A percentile compares a stretch with the other conserved stretches of the same genome.
These are phyloP conservation scores for Triticum urartu DNA, from an alignment of 176 grass and related monocot species.

Conservation along the genomic window DNA sequence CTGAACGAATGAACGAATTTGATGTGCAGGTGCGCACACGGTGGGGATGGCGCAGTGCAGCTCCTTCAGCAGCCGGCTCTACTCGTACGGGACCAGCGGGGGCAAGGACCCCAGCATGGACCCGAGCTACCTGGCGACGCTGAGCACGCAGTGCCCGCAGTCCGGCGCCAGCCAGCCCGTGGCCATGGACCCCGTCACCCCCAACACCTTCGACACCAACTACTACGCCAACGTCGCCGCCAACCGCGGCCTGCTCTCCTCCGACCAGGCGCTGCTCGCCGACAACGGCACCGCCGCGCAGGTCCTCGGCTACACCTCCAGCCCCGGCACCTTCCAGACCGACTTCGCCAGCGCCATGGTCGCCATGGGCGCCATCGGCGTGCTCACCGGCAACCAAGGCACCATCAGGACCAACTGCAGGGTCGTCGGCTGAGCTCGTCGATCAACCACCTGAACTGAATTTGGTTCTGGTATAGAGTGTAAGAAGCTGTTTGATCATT, in stretches of 20 bases:
- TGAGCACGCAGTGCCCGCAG: constrained; percentile 62
- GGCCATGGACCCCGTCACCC: constrained; percentile 66
- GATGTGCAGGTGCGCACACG: constrained; percentile 64
- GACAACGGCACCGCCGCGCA: constrained; percentile 45
- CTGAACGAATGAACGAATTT: too few species aligned
- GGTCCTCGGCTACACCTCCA: constrained; percentile 52
- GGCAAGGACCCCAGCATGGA: constrained; percentile 69
- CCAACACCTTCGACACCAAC: constrained; percentile 66
- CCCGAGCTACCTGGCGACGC: constrained; percentile 42
- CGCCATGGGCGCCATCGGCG: constrained; percentile 70
- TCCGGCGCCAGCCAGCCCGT: constrained; percentile 4
- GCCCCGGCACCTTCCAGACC: constrained; percentile 40
- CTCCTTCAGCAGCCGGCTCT: constrained; percentile 69
- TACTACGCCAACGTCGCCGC: constrained; percentile 60
- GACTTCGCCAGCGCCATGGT: constrained; percentile 70
- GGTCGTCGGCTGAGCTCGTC: background rate
- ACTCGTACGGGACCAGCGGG: constrained; percentile 37
- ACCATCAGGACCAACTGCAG: constrained; percentile 72
- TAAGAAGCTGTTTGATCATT: background rate
- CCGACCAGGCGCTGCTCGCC: constrained; percentile 64
- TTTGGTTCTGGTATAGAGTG: background rate
- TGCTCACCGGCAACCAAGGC: constrained; percentile 56
- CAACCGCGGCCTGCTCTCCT: constrained; percentile 73
- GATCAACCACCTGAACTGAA: too few species aligned
- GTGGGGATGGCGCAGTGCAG: constrained; percentile 70